These are phyloP conservation scores for Solanum lignicaule DNA, from an alignment of 257 asterid species.

Conservation along the genomic window DNA sequence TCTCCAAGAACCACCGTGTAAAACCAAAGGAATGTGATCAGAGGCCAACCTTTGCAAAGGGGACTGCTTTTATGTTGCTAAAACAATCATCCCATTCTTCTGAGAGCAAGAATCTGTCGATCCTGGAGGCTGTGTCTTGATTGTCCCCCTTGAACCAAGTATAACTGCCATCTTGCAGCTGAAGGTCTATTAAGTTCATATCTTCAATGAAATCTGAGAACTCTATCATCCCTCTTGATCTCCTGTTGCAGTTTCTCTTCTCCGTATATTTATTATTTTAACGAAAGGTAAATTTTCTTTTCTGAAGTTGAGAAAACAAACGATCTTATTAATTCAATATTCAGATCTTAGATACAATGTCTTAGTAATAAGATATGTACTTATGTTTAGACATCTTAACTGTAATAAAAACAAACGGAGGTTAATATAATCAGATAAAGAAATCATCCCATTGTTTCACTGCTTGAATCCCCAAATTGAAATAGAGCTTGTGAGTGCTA, in stretches of 20 bases:
- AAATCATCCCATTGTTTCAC: not conserved
- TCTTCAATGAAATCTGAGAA: not conserved
- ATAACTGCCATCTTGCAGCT: not conserved
- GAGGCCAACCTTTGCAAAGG: not conserved
- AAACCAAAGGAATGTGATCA: not conserved
- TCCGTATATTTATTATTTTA: not conserved
- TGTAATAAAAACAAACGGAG: not conserved
- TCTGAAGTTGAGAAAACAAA: not conserved
- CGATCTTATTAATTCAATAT: not conserved
- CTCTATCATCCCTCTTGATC: not conserved
- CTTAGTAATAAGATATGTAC: not conserved
- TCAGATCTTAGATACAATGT: not conserved
- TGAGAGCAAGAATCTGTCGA: not conserved
- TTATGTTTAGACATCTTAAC: not conserved
- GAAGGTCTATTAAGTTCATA: not conserved
- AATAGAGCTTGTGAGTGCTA: not conserved
- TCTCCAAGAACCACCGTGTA: not conserved
- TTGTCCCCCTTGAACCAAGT: not conserved
- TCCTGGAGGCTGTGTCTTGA: not conserved
- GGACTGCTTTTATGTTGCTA: not conserved
- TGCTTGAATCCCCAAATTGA: not conserved
- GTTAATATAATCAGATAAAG: not conserved
- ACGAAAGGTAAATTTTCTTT: not conserved
- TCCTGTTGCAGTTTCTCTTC: not conserved
- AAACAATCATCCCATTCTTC: not conserved